Evolutionary conservation across 495 filamentous ascomycete genomes (phyloP).

Genomic region (Trichoderma erinaceum): DNA sequence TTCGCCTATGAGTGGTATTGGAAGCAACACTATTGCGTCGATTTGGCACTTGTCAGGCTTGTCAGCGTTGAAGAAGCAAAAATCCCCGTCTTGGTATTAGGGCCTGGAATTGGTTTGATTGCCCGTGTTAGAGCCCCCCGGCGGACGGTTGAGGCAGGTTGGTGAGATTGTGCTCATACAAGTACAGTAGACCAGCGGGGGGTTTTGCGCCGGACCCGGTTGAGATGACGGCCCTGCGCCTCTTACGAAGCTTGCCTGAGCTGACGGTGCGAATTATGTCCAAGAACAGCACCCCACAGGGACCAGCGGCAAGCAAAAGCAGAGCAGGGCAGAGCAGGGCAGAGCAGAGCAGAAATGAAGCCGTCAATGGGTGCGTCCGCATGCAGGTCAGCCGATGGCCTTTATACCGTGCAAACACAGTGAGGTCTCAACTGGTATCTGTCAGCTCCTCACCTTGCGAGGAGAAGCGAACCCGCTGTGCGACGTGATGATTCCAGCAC

Average conservation of each 20-base stretch:
- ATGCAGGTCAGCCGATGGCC: not conserved
- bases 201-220: constrained; percentile 7
- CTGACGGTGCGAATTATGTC: not conserved
- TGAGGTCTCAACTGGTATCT: too few relatives aligned
- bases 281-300: not conserved
- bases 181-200: not conserved
- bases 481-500: too few relatives aligned
- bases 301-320: not conserved
- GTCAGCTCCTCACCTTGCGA: too few relatives aligned
- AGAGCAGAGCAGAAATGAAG: not conserved
- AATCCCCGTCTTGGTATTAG: not conserved
- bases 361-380: not conserved
- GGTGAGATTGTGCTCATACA: constrained; percentile 5
- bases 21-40: too few relatives aligned
- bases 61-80: not conserved
- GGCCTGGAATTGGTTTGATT: not conserved
- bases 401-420: not conserved
- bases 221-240: constrained; percentile 13
- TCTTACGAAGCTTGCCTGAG: not conserved
- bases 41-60: not conserved
- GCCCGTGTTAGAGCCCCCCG: too few relatives aligned
- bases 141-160: not conserved
- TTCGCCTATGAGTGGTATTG: too few relatives aligned
- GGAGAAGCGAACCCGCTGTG: too few relatives aligned
- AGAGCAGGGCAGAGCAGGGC: not conserved